Conservation (phyloP, 148 eudicot genomes). For the Rhododendron mucronatum region DNA sequence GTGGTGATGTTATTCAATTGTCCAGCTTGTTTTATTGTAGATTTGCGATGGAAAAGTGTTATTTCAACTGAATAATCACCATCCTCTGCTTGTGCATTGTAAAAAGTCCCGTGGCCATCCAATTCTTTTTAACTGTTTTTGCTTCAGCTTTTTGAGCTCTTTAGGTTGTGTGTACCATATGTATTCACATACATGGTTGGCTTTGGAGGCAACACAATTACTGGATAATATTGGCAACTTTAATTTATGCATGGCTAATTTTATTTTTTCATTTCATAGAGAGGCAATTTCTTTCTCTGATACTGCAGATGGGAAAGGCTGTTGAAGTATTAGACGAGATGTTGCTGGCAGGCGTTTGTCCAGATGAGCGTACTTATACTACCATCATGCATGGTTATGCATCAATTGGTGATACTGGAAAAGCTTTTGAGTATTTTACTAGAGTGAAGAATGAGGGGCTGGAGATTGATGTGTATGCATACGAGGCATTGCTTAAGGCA, state of each 20-base stretch:
- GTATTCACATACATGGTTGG: not conserved
- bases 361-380: slow-evolving; percentile 80
- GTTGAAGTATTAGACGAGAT: slow-evolving; percentile 70
- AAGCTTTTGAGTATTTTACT: slow-evolving; percentile 87
- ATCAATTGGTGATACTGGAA: slow-evolving; percentile 90
- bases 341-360: slow-evolving; percentile 68
- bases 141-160: not conserved
- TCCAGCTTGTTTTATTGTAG: not conserved
- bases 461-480: slow-evolving; percentile 78
- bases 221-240: not conserved
- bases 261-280: not conserved
- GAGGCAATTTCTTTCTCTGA: not conserved
- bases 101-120: not conserved
- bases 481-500: slow-evolving; percentile 95
- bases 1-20: not conserved
- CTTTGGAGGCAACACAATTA: not conserved
- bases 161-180: not conserved
- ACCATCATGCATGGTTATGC: slow-evolving; percentile 98
- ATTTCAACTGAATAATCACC: not conserved
- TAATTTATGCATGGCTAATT: not conserved
- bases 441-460: slow-evolving; percentile 82
- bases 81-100: not conserved
- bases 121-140: not conserved
- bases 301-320: slow-evolving; percentile 78
- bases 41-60: not conserved